Percentiles rank a stretch among this genome's conserved stretches.
phyloP scores from a whole-genome alignment of 2,329 filamentous ascomycete species.

The Colletotrichum sp. region DNA sequence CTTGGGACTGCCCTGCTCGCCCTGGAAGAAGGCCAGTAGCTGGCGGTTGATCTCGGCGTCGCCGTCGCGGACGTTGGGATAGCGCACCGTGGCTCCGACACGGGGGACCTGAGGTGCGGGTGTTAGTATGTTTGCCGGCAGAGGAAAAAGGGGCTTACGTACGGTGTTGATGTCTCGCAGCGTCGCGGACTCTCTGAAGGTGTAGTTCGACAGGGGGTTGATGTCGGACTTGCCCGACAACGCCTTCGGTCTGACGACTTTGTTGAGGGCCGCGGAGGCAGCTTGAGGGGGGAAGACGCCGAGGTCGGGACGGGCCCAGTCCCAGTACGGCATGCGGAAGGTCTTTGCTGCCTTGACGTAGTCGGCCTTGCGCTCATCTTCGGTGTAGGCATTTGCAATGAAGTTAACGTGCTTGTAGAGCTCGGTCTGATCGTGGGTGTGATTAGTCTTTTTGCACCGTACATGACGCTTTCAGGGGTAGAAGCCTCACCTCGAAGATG shows the following conservation, averaged over 20 bases:
- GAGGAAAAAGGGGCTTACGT: not conserved
- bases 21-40: conserved; percentile 3
- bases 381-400: conserved; percentile 26
- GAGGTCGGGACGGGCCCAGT: conserved; percentile 30
- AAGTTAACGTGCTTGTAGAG: conserved; percentile 28
- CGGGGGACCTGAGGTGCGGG: not conserved
- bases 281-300: conserved; percentile 25
- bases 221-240: conserved; percentile 28
- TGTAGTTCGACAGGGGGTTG: conserved; percentile 10
- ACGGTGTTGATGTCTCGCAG: not conserved
- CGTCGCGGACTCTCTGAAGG: not conserved
- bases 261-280: conserved; percentile 9
- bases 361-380: conserved; percentile 17
- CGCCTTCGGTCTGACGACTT: conserved; percentile 26
- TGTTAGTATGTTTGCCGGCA: not conserved
- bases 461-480: not conserved
- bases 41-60: not conserved
- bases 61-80: not conserved
- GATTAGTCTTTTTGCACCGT: not conserved
- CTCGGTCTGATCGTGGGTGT: conserved; percentile 19
- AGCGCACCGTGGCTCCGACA: conserved; percentile 25
- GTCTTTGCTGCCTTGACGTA: conserved; percentile 30
- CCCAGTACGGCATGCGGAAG: conserved; percentile 38
- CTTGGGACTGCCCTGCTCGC: not conserved
- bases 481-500: conserved; percentile 57